Evolutionary conservation across 169 alveolate species (phyloP).

Genomic region (Plasmodium cynomolgi): DNA sequence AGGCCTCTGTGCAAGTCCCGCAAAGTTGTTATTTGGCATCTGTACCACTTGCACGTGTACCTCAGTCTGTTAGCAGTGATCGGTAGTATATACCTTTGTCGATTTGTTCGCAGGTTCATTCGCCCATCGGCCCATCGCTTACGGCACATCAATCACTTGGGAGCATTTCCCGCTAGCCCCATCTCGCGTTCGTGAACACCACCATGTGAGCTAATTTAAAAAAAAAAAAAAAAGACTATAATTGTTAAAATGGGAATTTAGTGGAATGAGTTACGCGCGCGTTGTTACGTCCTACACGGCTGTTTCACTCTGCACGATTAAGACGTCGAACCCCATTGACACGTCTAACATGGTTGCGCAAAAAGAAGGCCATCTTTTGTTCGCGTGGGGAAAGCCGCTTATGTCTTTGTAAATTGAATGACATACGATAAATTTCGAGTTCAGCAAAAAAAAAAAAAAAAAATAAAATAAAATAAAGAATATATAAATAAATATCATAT

Average conservation of each 20-base stretch:
- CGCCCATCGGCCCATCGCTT: background rate
- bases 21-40: background rate
- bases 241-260: background rate
- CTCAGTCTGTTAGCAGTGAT: background rate
- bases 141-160: background rate
- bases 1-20: background rate
- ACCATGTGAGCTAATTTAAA: background rate
- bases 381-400: background rate
- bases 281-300: background rate
- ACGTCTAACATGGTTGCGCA: background rate
- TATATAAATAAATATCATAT: background rate
- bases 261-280: background rate
- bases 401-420: background rate
- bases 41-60: background rate
- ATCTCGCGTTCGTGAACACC: background rate
- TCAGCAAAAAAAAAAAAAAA: background rate
- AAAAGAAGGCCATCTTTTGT: background rate
- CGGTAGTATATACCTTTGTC: background rate
- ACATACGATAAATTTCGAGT: background rate
- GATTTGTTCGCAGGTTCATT: background rate
- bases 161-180: background rate
- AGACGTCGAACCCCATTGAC: background rate
- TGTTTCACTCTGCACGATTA: background rate
- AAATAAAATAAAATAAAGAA: too few relatives aligned
- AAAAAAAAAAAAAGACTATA: background rate